A percentile compares a stretch with the other conserved stretches of the same genome.
phyloP scores from a whole-genome alignment of 1,284 basidiomycete genomes.

The Sporisorium graminicola region DNA sequence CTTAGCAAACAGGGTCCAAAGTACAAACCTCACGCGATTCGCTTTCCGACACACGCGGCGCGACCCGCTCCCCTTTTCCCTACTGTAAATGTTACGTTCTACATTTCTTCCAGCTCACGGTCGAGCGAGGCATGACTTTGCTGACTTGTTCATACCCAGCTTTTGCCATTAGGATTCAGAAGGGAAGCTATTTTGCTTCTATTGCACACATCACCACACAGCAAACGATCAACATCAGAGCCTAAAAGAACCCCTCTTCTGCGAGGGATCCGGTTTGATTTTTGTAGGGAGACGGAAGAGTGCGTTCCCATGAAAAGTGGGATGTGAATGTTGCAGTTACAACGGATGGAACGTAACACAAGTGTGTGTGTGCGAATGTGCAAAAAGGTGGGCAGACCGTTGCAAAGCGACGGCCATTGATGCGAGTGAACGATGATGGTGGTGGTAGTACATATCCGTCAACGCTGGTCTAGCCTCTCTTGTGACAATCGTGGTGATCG shows the following conservation, averaged over 20 bases:
- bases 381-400: not conserved
- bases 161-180: no score
- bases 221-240: slow-evolving; percentile 10
- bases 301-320: slow-evolving; percentile 16
- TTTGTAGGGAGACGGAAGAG: slow-evolving; percentile 26
- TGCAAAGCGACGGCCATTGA: slow-evolving; percentile 1
- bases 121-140: not conserved
- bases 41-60: slow-evolving; percentile 3
- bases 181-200: no score
- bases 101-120: not conserved
- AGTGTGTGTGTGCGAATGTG: slow-evolving; percentile 21
- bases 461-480: not conserved
- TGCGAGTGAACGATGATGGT: slow-evolving; percentile 22
- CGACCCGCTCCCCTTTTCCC: not conserved
- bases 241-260: slow-evolving; percentile 45
- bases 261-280: slow-evolving; percentile 41
- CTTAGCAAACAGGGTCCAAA: not conserved
- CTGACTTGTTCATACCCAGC: not conserved
- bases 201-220: not conserved
- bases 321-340: slow-evolving; percentile 33
- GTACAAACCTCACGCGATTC: not conserved
- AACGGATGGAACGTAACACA: slow-evolving; percentile 17
- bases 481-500: no score
- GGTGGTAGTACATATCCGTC: slow-evolving; percentile 42
- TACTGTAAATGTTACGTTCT: not conserved